Base-by-base conservation (phyloP, 441 rosid genomes). In the Erodium chrysanthum region DNA sequence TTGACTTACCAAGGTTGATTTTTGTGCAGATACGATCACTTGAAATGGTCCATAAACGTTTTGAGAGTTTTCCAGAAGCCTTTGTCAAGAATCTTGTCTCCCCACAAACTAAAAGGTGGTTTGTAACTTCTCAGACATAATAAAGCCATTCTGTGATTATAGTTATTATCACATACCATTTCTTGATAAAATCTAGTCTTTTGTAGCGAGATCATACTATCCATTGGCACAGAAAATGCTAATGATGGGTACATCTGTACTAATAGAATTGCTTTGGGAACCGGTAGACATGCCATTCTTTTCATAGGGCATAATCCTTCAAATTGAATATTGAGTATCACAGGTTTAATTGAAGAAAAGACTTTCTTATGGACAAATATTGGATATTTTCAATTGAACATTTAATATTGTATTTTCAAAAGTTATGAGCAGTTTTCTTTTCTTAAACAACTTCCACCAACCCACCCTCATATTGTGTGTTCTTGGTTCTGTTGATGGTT, bases 1-100 rank as follows among this genome's bases (percentile, higher is more conserved):
- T 65, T 64, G 12, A 58, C 18, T 67, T 56, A 44, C 42, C 52
- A 18, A 74, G 77, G 29, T 23, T 72, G 64, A 17, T 61, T 62
- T 64, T 33, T 75, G 42, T 70, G 65, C 79, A 95, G 99, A 95
- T 95, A 78, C 95, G 98, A 29, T 78, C 97, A 48, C 85, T 89
- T 44, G 99, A 95, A 76, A 95, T 95, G 99, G 79, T 95, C 73
- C 97, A 92, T 75, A 95, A 88, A 80, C 98, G 99, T 73, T 95
- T 92, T 79, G 97, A 95, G 89, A 87, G 92, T 81, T 95, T 95
- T 68, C 99, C 99, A 14, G 86, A 84, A 81, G 99, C 93, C 66
- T 95, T 95, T 84, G 82, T 83, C 68, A 74, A 85, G 81, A 87
- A 86, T 76, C 99, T 95, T 65, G 96, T 92, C 75, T 92, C 93